Evolutionary conservation across 2,329 filamentous ascomycete genomes (phyloP).

Genomic region (Nemania diffusa): DNA sequence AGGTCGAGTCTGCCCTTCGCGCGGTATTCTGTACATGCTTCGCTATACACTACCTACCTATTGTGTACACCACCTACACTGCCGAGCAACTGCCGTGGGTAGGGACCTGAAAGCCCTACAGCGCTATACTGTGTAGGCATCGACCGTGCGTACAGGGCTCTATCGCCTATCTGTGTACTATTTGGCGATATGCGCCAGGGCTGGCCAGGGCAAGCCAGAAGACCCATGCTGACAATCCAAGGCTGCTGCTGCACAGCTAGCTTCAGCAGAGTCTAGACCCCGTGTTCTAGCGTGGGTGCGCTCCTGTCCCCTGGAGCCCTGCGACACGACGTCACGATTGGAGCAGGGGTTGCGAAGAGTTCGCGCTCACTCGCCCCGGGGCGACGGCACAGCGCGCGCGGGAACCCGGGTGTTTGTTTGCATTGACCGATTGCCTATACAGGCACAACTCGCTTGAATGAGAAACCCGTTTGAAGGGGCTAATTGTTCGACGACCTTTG

Average conservation of each 20-base stretch:
- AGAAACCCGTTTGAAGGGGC: constrained; percentile 37
- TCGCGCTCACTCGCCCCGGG: constrained; percentile 22
- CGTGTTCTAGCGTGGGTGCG: constrained; percentile 27
- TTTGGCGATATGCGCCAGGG: constrained; percentile 15
- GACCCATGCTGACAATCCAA: constrained; percentile 15
- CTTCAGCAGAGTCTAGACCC: constrained; percentile 33
- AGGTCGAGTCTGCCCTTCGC: too few relatives aligned
- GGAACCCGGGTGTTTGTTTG: constrained; percentile 5
- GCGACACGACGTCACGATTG: constrained; percentile 25
- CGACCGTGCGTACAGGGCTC: too few relatives aligned
- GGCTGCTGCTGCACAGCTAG: constrained; percentile 29
- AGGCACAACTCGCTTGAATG: constrained; percentile 26
- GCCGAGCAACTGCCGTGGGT: not conserved
- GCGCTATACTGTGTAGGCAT: too few relatives aligned
- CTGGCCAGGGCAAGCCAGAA: constrained; percentile 18
- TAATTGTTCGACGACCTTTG: not conserved
- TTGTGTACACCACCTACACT: not conserved
- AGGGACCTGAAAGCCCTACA: not conserved
- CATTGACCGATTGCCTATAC: not conserved
- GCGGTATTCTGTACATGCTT: too few relatives aligned
- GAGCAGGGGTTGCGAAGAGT: constrained; percentile 5
- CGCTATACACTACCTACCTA: too few relatives aligned
- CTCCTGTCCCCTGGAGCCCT: constrained; percentile 23
- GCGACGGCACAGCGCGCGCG: constrained; percentile 20
- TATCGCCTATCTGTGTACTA: not conserved